Percentiles rank a stretch among this genome's conserved stretches.
Evolutionary conservation across 768 basidiomycete species (phyloP).

Genomic region (Suillus alpinus): DNA sequence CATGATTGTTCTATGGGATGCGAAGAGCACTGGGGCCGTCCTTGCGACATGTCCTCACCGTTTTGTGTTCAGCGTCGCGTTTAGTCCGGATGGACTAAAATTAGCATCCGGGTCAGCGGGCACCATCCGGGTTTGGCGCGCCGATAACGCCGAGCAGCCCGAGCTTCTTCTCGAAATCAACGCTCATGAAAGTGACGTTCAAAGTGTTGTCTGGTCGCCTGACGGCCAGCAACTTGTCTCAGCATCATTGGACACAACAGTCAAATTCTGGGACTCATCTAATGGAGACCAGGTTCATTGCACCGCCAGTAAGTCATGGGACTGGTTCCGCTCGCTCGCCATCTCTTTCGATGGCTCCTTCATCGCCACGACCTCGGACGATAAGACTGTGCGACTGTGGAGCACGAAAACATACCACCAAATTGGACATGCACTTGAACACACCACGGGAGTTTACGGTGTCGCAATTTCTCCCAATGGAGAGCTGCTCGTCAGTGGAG

Average conservation of each 20-base stretch:
- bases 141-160: not conserved
- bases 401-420: not conserved
- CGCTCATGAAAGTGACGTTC: not conserved
- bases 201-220: not conserved
- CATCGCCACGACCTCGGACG: constrained; percentile 29
- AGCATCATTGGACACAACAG: not conserved
- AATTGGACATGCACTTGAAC: not conserved
- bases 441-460: not conserved
- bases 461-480: not conserved
- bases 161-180: not conserved
- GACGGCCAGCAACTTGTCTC: not conserved
- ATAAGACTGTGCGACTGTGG: constrained; percentile 30
- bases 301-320: constrained; percentile 9
- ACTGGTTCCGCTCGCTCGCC: constrained; percentile 21
- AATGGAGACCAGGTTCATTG: not conserved
- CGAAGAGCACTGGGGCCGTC: not conserved
- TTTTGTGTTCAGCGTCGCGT: not conserved
- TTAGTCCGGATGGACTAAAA: constrained; percentile 6
- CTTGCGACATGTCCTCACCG: not conserved
- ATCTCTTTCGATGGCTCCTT: constrained; percentile 25
- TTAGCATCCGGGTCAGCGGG: constrained; percentile 9
- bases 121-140: not conserved
- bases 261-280: not conserved
- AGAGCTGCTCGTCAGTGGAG: constrained; percentile 6
- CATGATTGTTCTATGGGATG: constrained; percentile 6